Base-by-base conservation (phyloP, 225 moss, liverwort and hornwort genomes). In the Anthoceros angustus region DNA sequence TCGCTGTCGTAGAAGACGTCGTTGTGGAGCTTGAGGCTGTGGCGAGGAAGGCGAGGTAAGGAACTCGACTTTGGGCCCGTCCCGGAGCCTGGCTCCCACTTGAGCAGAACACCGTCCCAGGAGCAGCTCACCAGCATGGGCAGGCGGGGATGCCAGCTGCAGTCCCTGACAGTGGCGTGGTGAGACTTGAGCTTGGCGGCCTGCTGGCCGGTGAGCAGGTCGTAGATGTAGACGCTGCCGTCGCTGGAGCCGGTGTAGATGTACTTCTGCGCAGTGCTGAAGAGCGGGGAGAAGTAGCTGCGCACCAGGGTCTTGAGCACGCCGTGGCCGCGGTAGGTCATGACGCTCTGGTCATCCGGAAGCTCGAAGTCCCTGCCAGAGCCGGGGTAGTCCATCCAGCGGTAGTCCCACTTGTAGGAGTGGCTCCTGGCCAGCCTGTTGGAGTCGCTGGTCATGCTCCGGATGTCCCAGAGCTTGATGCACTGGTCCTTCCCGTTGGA, bases 401-500 rank as follows among this genome's bases (percentile, higher is more conserved):
- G 72, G 66, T 95, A 95, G 75, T 95, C 94, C 94, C 94, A 95
- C 2, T 67, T 1, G 77, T 18, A n/a, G 90, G 90, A 68, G 77
- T 63, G 40, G 26, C 82, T 64, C 62, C 70, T n/a, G 66, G 42
- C 64, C 75, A 75, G 12, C 25, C 0, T 43, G 32, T 4, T 32
- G 32, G 71, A 62, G 20, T 78, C 78, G 3, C 89, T 83, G 18
- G 81, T 64, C 86, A 94, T 82, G 74, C 85, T 94, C 21, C 93
- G 82, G 67, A 90, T 79, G 66, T 94, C 93, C 93, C 93, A 94
- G 68, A 94, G 68, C 80, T 94, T 94, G 63, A 94, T 80, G 11
- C 81, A 84, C 76, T 94, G 93, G 68, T 94, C 93, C 75, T 94
- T 94, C 80, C 90, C 75, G 55, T 94, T 94, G 24, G 93, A 88